Evolutionary conservation across 2,329 filamentous ascomycete genomes (phyloP), one percentile per base, ranked within the genome.

Genomic region (Talaromyces pinophilus): DNA sequence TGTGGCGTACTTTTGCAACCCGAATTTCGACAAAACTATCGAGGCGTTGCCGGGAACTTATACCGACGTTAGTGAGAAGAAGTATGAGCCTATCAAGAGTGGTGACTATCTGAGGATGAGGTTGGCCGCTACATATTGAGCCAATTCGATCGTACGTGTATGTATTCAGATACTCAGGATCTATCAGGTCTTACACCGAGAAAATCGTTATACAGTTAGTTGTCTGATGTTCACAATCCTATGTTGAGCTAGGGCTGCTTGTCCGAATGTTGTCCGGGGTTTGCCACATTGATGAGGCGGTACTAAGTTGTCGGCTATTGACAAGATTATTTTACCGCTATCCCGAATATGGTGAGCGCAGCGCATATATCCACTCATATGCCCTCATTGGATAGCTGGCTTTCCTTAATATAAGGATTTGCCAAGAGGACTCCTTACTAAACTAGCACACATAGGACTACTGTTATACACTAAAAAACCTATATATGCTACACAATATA

Each of bases 1-100:
- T 72, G 90, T 97, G 74, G 93, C 93, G 72, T 97, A 96, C 80
- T 96, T 96, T 76, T 96, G 92, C 82, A 94, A 96, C 71, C 92
- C 92, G 8, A 93, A 96, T 74, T 90, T 87, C 75, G 86, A 91
- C 67, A 86, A 84, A 70, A 81, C 86, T 64, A 96, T 96, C 70
- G 90, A 95, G 71, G 91, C 89, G 1, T 87, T 96, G 54, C 92
- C 92, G 0, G 91, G 91, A 0, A 96, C 92, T 0, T 94, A 87
- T 74, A 81, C 78, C 1, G 79, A 79, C 3, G 83, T 84, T 63
- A 80, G 81, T 3, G 76, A 90, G 50, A 94, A 91, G 82, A 95
- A 93, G 80, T 97, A 97, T 73, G 80, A 85, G 40, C 87, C 86
- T 0, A 88, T 97, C 71, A 91, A 89, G 66, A 90, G 90, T 71